Base-by-base conservation (phyloP, 192 early-diverging fungal genomes). In the Coemansia biformis region DNA sequence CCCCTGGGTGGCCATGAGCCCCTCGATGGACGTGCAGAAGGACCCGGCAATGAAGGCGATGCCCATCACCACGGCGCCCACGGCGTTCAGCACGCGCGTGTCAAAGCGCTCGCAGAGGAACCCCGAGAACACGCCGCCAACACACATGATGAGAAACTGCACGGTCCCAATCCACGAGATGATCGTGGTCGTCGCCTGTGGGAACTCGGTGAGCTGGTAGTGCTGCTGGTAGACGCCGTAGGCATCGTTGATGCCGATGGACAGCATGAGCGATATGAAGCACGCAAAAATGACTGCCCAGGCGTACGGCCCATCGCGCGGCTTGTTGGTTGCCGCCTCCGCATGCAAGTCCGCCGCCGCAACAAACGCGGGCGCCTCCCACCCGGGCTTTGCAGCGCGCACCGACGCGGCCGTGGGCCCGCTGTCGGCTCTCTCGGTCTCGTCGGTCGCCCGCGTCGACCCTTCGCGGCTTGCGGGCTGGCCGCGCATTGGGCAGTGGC, bases 211-310 rank as follows among this genome's bases (percentile, higher is more conserved):
- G 30, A 67, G 56, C 41, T 66, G 66, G 46, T 76, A 76, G 41
- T 71, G 63, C 24, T 66, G 67, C 33, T 76, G 75, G 34, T 63
- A 76, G 18, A 76, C 75, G 8, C 75, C 75, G 32, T 69, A 76
- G 4, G 73, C 60, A 30, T 76, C 66, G 46, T 69, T 76, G 43
- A 69, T 65, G 7, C 73, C 73, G n/a, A 76, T 69, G 3, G 73
- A 69, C 11, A 76, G 45, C 66, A 76, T 69, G 2, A 76, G 53
- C 41, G 66, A 67, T 18, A 76, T 33, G 14, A 69, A 52, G 38
- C 66, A 67, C 13, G 73, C 66, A 36, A 55, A 46, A 9, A 68
- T 54, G 10, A 76, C 73, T 41, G 54, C 46, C 65, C 73, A 76
- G 6, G 66, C 73, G 24, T 76, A 76, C 2, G 21, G 19, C 24